Percentiles rank a stretch among this genome's conserved stretches.
Evolutionary conservation across 352 stramenopile genomes (phyloP).

Genomic region (Phytophthora cajani): DNA sequence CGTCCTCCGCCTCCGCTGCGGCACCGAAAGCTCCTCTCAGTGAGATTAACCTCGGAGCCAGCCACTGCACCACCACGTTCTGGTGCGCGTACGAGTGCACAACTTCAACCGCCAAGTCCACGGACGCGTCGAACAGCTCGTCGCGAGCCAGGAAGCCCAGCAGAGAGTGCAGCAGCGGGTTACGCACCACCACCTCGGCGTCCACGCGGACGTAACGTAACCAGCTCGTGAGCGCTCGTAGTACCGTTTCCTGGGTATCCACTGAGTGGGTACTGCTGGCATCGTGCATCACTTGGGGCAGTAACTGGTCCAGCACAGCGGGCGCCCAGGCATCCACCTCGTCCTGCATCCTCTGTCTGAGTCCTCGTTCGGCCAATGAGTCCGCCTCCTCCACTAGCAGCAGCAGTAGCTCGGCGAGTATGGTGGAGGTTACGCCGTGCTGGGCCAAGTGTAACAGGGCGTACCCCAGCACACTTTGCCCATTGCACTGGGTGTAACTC

Average conservation of each 20-base stretch:
- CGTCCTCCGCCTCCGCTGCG: conserved; percentile 67
- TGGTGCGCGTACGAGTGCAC: conserved; percentile 70
- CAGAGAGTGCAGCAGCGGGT: conserved; percentile 75
- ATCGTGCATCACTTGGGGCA: conserved; percentile 84
- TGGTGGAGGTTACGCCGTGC: conserved; percentile 37
- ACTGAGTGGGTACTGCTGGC: conserved; percentile 25
- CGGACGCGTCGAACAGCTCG: conserved; percentile 84
- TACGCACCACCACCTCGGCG: conserved; percentile 55
- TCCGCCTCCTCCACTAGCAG: conserved; percentile 74
- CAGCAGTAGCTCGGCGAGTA: conserved; percentile 68
- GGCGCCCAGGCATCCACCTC: conserved; percentile 71
- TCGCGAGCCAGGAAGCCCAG: conserved; percentile 67
- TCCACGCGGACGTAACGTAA: conserved; percentile 60
- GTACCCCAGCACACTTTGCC: conserved; percentile 59
- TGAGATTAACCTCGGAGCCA: conserved; percentile 79
- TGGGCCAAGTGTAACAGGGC: conserved; percentile 57
- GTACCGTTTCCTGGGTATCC: conserved; percentile 61
- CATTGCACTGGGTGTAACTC: conserved; percentile 26
- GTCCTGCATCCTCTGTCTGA: conserved; percentile 58
- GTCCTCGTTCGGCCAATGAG: conserved; percentile 53
- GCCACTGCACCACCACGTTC: conserved; percentile 71
- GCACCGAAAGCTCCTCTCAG: conserved; percentile 58
- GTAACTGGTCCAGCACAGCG: conserved; percentile 61
- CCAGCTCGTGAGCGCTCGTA: conserved; percentile 71
- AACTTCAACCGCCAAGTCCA: conserved; percentile 86